Percentiles rank a stretch among this genome's conserved stretches.
phyloP scores from a whole-genome alignment of 139 green algal species.

The Trebouxia sp. region DNA sequence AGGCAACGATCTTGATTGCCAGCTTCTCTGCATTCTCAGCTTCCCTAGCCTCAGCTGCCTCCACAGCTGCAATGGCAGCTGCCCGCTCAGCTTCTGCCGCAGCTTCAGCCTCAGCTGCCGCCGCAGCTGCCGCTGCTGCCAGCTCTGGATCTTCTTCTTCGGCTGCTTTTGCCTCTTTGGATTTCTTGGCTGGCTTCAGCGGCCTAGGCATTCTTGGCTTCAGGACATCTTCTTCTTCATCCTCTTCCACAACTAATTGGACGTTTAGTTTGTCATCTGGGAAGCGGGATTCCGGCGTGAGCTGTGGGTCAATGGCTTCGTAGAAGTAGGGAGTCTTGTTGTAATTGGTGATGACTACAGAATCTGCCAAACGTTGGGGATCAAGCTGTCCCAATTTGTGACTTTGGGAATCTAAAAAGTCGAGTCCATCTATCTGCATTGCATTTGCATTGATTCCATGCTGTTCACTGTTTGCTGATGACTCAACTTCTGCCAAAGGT shows the following conservation, averaged over 20 bases:
- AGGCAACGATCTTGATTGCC: background rate
- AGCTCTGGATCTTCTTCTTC: background rate
- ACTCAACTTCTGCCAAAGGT: background rate
- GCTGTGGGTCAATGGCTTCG: background rate
- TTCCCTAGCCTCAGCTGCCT: too few relatives aligned
- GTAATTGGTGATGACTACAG: conserved; percentile 18
- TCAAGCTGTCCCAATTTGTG: conserved; percentile 10
- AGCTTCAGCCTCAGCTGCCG: background rate
- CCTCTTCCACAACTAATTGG: conserved; percentile 5
- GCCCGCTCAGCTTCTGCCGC: background rate
- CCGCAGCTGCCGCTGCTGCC: background rate
- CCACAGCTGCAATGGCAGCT: background rate
- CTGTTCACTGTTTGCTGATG: background rate
- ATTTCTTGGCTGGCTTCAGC: too few relatives aligned
- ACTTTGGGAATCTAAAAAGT: too few relatives aligned
- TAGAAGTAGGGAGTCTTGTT: conserved; percentile 25
- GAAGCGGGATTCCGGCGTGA: conserved; percentile 14
- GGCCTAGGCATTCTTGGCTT: too few relatives aligned
- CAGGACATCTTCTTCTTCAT: conserved; percentile 2
- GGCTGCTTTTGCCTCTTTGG: background rate
- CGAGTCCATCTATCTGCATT: background rate
- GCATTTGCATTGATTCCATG: background rate
- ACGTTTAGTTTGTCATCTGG: conserved; percentile 18
- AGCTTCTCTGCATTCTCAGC: background rate
- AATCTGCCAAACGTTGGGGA: background rate